Percentiles rank a stretch among this genome's conserved stretches.
These are phyloP conservation scores for Calophaca sinica DNA, from an alignment of 306 rosid genomes.

Conservation along the genomic window DNA sequence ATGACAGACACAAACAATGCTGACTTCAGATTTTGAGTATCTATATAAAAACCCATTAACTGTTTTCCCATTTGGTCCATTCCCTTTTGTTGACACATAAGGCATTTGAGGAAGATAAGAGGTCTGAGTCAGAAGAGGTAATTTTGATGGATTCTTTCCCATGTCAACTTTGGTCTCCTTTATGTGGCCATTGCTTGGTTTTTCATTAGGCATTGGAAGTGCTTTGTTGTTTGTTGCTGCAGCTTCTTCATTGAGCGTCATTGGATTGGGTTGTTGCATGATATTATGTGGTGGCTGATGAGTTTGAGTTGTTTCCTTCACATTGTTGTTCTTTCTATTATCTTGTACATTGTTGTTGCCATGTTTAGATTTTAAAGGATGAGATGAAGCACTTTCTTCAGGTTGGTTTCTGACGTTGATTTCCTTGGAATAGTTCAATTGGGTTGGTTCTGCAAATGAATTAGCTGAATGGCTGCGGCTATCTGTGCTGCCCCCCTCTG, in stretches of 20 bases:
- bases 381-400: constrained; percentile 54
- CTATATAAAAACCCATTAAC: constrained; percentile 68
- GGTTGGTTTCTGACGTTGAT: constrained; percentile 37
- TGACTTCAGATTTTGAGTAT: constrained; percentile 68
- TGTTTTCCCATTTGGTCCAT: constrained; percentile 72
- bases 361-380: constrained; percentile 11
- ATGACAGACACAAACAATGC: constrained; percentile 87
- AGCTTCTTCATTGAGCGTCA: constrained; percentile 38
- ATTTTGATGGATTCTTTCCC: constrained; percentile 52
- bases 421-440: constrained; percentile 33
- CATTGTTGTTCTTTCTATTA: constrained; percentile 2
- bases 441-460: constrained; percentile 46
- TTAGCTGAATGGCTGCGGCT: constrained; percentile 61
- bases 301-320: constrained; percentile 2
- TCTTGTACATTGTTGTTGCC: not conserved
- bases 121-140: constrained; percentile 25
- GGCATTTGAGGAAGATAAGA: constrained; percentile 67
- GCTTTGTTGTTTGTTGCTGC: constrained; percentile 1
- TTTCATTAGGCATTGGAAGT: constrained; percentile 6
- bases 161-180: constrained; percentile 43
- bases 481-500: constrained; percentile 64
- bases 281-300: not conserved
- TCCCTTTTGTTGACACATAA: constrained; percentile 70
- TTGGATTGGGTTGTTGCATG: not conserved
- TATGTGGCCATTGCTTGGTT: not conserved